Evolutionary conservation across 164 flowering plant genomes (phyloP).

Genomic region (Tetrastigma voinierianum): DNA sequence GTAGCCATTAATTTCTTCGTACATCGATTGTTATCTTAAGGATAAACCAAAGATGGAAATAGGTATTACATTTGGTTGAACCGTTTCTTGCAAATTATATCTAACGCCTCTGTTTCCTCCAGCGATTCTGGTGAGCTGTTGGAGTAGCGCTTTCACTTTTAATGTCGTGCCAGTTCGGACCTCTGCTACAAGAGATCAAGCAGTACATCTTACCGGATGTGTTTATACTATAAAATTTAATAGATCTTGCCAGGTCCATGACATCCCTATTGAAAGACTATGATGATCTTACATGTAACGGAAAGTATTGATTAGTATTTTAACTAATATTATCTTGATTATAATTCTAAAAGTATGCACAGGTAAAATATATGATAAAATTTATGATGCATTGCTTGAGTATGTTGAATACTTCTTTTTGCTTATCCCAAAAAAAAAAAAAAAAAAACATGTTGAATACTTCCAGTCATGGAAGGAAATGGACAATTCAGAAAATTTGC

Average conservation of each 20-base stretch:
- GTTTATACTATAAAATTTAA: not conserved
- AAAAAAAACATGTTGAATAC: no score
- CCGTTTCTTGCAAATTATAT: not conserved
- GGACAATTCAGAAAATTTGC: no score
- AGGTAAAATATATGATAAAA: no score
- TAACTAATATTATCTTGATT: no score
- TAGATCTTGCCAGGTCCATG: not conserved
- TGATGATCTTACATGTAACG: not conserved
- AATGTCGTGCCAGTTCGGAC: conserved; percentile 54
- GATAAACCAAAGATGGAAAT: not conserved
- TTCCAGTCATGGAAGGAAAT: no score
- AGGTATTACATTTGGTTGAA: not conserved
- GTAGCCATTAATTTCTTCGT: no score
- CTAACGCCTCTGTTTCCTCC: not conserved
- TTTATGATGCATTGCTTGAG: no score
- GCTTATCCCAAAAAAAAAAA: no score
- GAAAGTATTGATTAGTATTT: not conserved
- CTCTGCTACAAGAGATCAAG: conserved; percentile 73
- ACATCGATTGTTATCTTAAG: no score
- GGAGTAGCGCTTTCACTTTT: conserved; percentile 88
- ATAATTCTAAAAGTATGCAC: no score
- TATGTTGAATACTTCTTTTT: no score
- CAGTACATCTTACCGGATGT: conserved; percentile 38
- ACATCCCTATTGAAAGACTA: not conserved
- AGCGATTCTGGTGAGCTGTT: conserved; percentile 62